Base-by-base conservation (phyloP, 2,329 filamentous ascomycete genomes). In the Alternaria triticina region DNA sequence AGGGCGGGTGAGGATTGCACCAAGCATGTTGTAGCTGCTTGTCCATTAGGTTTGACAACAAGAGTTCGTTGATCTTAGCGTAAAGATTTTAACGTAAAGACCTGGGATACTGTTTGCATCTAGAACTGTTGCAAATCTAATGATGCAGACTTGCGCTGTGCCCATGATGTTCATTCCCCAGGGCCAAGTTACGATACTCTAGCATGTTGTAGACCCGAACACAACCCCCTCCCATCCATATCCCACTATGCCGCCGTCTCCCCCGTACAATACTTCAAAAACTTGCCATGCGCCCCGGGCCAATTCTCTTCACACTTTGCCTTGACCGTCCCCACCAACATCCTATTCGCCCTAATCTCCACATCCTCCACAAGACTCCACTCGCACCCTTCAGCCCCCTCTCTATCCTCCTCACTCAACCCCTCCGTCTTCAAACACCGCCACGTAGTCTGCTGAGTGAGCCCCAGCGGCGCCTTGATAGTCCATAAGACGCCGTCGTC, bases 231-330 rank as follows among this genome's bases (percentile, higher is more conserved):
- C 22, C 49, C 30, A 12, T 23, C 6, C 25, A 12, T 11, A 6
- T 5, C 51, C 9, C 22, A 44, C 11, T 5, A 52, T 25, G 49
- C 49, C 13, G 10, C 28, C 5, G 36, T 44, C 17, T 44, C 52
- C 5, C 20, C 66, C 59, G 64, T 64, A 66, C 78, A 58, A 61
- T 73, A 65, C 46, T 61, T 70, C 11, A 77, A 54, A 61, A 76
- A 80, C 61, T 65, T 68, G n/a, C 54, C 64, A 68, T 80, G 78
- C 12, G 73, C 62, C 6, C 77, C 75, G 46, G 64, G 71, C 75
- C 75, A 80, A 43, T 75, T 78, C 59, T 71, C 69, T 65, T 80
- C 78, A 56, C 77, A 79, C 66, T 80, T 80, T 0, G 70, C 71
- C 67, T 70, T 79, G 12, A 80, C 78, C 23, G 75, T 79, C 3